Evolutionary conservation across 2,329 filamentous ascomycete genomes (phyloP).

Genomic region (Colletotrichum sidae): DNA sequence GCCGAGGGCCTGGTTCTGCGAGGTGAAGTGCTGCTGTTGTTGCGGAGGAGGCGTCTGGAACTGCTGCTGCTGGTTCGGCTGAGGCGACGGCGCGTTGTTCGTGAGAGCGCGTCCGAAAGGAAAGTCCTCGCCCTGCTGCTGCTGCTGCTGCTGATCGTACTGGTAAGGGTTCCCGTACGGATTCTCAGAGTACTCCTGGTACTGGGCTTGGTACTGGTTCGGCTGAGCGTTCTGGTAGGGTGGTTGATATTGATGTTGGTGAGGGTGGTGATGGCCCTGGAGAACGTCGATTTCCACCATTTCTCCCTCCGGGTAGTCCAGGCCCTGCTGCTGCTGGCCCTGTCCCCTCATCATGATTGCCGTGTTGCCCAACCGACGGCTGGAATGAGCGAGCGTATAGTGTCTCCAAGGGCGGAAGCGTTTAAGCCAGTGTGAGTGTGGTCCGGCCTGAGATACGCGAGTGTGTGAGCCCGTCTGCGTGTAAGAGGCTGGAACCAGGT

Average conservation of each 20-base stretch:
- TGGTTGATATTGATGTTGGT: conserved; percentile 33
- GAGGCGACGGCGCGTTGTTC: conserved; percentile 27
- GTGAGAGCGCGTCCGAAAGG: conserved; percentile 30
- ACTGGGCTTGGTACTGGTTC: conserved; percentile 33
- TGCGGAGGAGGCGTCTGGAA: conserved; percentile 14
- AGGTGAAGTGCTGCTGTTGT: conserved; percentile 15
- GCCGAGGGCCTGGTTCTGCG: conserved; percentile 13
- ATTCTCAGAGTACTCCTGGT: conserved; percentile 41
- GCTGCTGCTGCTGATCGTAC: neutral
- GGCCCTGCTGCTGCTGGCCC: conserved; percentile 38
- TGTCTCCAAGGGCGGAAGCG: conserved; percentile 24
- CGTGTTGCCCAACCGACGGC: conserved; percentile 34
- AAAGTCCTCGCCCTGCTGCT: conserved; percentile 16
- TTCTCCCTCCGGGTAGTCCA: conserved; percentile 47
- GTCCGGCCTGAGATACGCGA: neutral
- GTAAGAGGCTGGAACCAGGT: conserved; percentile 20
- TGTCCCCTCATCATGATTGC: conserved; percentile 39
- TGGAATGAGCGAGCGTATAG: conserved; percentile 36
- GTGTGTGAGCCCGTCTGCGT: conserved; percentile 1
- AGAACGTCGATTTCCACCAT: conserved; percentile 50
- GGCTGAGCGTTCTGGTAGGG: conserved; percentile 29
- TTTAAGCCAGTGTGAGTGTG: neutral
- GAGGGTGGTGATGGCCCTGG: conserved; percentile 39
- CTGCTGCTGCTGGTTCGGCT: conserved; percentile 24
- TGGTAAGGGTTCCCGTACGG: conserved; percentile 31